A percentile compares a stretch with the other conserved stretches of the same genome.
Evolutionary conservation across 164 flowering plant genomes (phyloP).

Genomic region (Vitis rotundifolia): DNA sequence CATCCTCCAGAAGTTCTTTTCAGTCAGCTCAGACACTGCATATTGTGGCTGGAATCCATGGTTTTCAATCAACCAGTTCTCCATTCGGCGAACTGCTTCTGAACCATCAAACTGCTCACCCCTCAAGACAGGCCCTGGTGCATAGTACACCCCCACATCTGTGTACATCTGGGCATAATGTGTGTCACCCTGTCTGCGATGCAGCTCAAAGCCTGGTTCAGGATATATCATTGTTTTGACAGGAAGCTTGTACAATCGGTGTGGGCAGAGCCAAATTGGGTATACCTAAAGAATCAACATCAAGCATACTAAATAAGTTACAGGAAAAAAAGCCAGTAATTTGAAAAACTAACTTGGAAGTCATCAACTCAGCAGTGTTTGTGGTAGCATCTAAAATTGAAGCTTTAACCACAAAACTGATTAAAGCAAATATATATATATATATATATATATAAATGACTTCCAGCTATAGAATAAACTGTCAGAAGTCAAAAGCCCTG

Average conservation of each 20-base stretch:
- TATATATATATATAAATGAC: neutral
- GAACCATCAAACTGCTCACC: slow-evolving; percentile 93
- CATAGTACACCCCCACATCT: slow-evolving; percentile 90
- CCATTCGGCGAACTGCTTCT: slow-evolving; percentile 85
- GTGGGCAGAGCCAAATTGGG: slow-evolving; percentile 99
- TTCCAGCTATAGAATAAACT: too few relatives aligned
- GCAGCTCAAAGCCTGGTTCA: slow-evolving; percentile 88
- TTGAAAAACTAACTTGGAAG: neutral
- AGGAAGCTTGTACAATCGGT: slow-evolving; percentile 81
- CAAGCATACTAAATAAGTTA: neutral
- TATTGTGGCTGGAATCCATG: slow-evolving; percentile 97
- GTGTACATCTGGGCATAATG: slow-evolving; percentile 93
- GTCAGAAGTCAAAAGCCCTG: too few relatives aligned
- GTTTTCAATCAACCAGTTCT: slow-evolving; percentile 94
- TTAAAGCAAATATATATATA: neutral
- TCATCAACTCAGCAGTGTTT: neutral
- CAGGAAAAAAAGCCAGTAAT: neutral
- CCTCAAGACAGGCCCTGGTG: slow-evolving; percentile 93
- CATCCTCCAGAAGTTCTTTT: slow-evolving; percentile 97
- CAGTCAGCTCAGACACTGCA: slow-evolving; percentile 87
- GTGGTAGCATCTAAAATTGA: too few relatives aligned
- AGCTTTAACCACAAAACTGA: too few relatives aligned
- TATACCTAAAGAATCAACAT: slow-evolving; percentile 51
- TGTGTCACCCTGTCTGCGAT: slow-evolving; percentile 86
- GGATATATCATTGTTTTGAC: slow-evolving; percentile 88